Base-by-base conservation (phyloP, 768 basidiomycete genomes). In the Lactarius sanguifluus region DNA sequence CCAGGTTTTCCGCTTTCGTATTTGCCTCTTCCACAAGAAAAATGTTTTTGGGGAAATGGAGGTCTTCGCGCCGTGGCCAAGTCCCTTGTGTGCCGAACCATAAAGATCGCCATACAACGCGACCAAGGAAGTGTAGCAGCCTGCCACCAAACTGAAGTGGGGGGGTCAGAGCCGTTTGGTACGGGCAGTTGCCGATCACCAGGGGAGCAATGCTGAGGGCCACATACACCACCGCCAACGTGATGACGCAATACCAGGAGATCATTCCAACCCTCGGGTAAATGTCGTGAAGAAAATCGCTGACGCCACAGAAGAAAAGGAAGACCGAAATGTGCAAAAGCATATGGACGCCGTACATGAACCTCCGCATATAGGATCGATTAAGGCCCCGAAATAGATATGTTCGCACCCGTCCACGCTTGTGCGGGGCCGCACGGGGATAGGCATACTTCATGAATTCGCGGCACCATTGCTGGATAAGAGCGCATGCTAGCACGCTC, bases 401-500 rank as follows among this genome's bases (percentile, higher is more conserved):
- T 1, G 65, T 61, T 10, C 65, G 61, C 20, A 66, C 38, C 6
- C 65, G 65, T 1, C 65, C 68, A 10, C 65, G 57, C 38, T 58
- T 38, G 12, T 66, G 65, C 28, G 56, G 65, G 5, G 59, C 57
- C 23, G n/a, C 61, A 23, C 47, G 28, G 36, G 60, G 60, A 8
- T 54, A 54, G 65, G 61, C 45, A 5, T 13, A 34, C 34, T 30
- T 41, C 18, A 68, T 10, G 40, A 60, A 65, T 23, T 61, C 57
- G 2, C 56, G 30, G 23, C 61, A 58, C 69, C 69, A 70, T 41
- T 70, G 69, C 10, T 70, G 69, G 15, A 70, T 47, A 7, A 68
- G 59, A 3, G 52, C 59, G 4, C 55, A 64, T 30, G 45, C 56
- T 5, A 70, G 55, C 1, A 59, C 67, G 50, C 62, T 69, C 41